phyloP scores from a whole-genome alignment of 306 rosid species.

The Mimosa pudica region DNA sequence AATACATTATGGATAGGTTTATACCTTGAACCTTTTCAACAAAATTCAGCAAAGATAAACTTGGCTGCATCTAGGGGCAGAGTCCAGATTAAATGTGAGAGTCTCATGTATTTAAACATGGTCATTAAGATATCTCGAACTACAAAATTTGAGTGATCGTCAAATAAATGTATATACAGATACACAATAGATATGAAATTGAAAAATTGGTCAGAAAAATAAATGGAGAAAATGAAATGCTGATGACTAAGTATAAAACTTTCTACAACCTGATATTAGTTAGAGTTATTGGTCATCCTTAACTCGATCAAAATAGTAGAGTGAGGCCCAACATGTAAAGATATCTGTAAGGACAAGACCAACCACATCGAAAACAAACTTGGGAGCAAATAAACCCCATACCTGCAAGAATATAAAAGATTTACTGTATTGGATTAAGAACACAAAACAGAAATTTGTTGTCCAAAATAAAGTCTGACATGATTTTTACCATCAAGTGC shows the following conservation, averaged over 20 bases:
- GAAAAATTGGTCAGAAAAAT: neutral
- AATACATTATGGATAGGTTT: no score
- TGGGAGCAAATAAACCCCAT: conserved; percentile 98
- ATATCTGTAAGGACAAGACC: conserved; percentile 72
- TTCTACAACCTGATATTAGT: conserved; percentile 27
- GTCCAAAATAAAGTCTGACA: neutral
- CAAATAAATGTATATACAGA: conserved; percentile 10
- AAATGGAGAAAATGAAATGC: neutral
- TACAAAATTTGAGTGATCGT: neutral
- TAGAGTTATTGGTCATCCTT: conserved; percentile 32
- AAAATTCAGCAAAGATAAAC: conserved; percentile 18
- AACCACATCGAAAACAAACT: conserved; percentile 84
- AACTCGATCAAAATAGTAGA: conserved; percentile 58
- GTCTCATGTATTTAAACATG: neutral
- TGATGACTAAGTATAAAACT: conserved; percentile 9
- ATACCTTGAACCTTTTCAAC: neutral
- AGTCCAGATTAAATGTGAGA: neutral
- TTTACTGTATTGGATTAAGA: conserved; percentile 17
- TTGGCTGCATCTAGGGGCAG: conserved; percentile 8
- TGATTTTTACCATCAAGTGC: conserved; percentile 79
- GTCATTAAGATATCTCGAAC: neutral
- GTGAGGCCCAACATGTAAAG: conserved; percentile 70
- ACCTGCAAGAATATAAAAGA: conserved; percentile 58
- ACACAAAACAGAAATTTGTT: conserved; percentile 16
- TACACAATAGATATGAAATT: neutral